Evolutionary conservation across 345 rosid genomes (phyloP), one percentile per base, ranked within the genome.

Genomic region (Sisymbrium irio): DNA sequence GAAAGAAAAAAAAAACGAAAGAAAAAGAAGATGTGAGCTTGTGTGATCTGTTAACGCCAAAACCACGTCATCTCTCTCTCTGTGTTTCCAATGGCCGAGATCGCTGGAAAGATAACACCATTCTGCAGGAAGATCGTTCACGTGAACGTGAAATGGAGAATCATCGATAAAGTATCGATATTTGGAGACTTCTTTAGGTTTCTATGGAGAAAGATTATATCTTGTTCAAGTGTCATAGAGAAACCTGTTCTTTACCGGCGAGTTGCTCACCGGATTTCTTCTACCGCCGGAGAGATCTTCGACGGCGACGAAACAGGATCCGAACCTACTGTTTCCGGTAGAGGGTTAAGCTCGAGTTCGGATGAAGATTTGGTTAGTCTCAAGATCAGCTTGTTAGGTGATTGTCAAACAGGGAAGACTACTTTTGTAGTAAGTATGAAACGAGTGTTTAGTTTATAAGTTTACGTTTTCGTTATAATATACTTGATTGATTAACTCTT

Each of bases 331-430:
- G 65, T 73, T 64, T 71, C 77, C 11, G 37, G 20, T 56, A 74
- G 63, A 50, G 85, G 83, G 79, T 78, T 59, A 22, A 84, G 80
- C 64, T 65, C 84, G 42, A 40, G 62, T 47, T 77, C 81, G 36
- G 97, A 87, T 82, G 81, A 89, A 7, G 93, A 95, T 85, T 88
- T 95, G 84, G 92, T 95, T 67, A 69, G 77, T 40, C 80, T 95
- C 80, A 95, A 95, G 91, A 89, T 95, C 72, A 91, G 96, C 39
- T 78, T 95, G 81, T 72, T 95, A 72, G 99, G 97, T 14, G 99
- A 95, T 75, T 90, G 92, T 76, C 97, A 83, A 72, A 88, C 87
- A 78, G 99, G 99, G 63, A 95, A 95, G 60, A 92, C 99, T 12
- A 88, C 87, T 83, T 95, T 95, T 75, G 80, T 90, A 83, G 99